A percentile compares a stretch with the other conserved stretches of the same genome.
Evolutionary conservation across 177 flowering plant genomes (phyloP).

Genomic region (Vitis hybrid): DNA sequence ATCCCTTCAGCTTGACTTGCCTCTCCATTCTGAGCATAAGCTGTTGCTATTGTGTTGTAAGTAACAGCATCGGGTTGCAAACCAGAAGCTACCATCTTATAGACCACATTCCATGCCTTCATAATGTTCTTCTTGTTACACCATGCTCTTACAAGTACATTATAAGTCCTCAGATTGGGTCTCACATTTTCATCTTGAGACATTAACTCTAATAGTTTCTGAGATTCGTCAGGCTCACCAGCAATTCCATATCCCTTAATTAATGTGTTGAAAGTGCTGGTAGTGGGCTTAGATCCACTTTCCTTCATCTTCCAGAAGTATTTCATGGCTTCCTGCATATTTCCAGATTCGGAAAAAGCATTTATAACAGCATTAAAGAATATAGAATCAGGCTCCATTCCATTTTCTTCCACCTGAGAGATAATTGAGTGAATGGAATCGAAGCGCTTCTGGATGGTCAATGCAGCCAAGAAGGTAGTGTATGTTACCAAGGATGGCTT

Average conservation of each 20-base stretch:
- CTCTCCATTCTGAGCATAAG: conserved; percentile 61
- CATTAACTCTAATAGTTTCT: conserved; percentile 60
- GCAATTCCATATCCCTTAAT: conserved; percentile 78
- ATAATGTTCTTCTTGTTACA: conserved; percentile 52
- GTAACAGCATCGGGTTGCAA: conserved; percentile 73
- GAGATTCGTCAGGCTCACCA: conserved; percentile 72
- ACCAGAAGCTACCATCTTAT: conserved; percentile 57
- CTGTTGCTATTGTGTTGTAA: conserved; percentile 69
- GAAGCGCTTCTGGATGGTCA: conserved; percentile 57
- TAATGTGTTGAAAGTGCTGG: conserved; percentile 75
- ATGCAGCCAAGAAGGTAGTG: conserved; percentile 64
- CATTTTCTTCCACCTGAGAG: conserved; percentile 52
- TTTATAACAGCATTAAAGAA: conserved; percentile 80
- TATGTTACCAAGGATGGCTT: conserved; percentile 68
- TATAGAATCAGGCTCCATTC: conserved; percentile 63
- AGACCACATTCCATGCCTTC: conserved; percentile 68
- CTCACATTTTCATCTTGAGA: conserved; percentile 46
- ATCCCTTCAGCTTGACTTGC: conserved; percentile 55
- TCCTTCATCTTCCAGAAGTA: conserved; percentile 65
- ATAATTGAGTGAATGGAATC: conserved; percentile 47
- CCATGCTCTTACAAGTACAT: conserved; percentile 70
- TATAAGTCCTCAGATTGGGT: conserved; percentile 72
- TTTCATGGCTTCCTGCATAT: conserved; percentile 60
- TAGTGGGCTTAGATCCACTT: conserved; percentile 61
- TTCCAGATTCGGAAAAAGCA: conserved; percentile 75